A percentile compares a stretch with the other conserved stretches of the same genome.
Evolutionary conservation across 148 eudicot genomes (phyloP).

Genomic region (Vaccinium vitisidaea): DNA sequence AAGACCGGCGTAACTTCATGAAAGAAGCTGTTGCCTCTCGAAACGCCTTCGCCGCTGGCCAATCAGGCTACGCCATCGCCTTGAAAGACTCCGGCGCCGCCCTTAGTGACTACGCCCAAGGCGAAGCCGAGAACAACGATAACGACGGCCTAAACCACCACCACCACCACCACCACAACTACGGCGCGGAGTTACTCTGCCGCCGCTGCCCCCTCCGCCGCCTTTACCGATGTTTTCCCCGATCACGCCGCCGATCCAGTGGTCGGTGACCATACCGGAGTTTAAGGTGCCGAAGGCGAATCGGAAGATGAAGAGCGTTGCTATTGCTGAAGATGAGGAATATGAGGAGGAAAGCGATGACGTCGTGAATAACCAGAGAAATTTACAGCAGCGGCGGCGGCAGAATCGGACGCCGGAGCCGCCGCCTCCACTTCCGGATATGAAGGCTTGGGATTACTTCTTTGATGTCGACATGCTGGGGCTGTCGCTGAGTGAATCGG

Average conservation of each 20-base stretch:
- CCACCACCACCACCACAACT: constrained; percentile 26
- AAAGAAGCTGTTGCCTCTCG: constrained; percentile 78
- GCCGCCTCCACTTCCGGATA: constrained; percentile 48
- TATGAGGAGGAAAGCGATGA: constrained; percentile 36
- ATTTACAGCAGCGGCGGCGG: constrained; percentile 21
- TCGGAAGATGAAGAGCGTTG: constrained; percentile 59
- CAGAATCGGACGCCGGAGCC: constrained; percentile 26
- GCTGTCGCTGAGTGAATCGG: constrained; percentile 40
- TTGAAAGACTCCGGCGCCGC: constrained; percentile 81
- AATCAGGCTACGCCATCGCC: constrained; percentile 63
- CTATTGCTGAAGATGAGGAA: constrained; percentile 35
- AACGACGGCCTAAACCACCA: constrained; percentile 20
- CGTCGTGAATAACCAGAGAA: constrained; percentile 15
- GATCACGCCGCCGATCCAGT: constrained; percentile 57
- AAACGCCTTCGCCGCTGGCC: constrained; percentile 71
- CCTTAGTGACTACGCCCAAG: constrained; percentile 72
- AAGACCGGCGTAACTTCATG: constrained; percentile 76
- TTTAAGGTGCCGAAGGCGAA: constrained; percentile 37
- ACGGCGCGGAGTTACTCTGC: not conserved
- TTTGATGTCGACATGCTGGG: constrained; percentile 48
- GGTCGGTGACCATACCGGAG: constrained; percentile 86
- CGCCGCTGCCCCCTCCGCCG: constrained; percentile 75
- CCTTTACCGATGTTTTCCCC: constrained; percentile 67
- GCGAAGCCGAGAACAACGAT: constrained; percentile 43
- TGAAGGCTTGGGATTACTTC: constrained; percentile 90